A percentile compares a stretch with the other conserved stretches of the same genome.
phyloP scores from a whole-genome alignment of 2,329 filamentous ascomycete species.

The Colletotrichum ledebouriae region DNA sequence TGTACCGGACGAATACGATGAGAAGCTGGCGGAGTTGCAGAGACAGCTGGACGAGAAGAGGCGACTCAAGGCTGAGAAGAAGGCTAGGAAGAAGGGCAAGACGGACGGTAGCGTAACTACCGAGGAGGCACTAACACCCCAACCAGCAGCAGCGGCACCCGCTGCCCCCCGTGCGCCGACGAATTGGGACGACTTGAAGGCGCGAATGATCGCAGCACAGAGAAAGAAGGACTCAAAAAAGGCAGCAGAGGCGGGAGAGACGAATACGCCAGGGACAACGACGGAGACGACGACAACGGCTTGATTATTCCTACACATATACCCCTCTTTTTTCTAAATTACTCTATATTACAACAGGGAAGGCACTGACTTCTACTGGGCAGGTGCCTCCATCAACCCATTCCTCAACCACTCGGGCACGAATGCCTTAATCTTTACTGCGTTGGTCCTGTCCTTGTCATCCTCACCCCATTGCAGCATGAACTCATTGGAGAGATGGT shows the following conservation, averaged over 20 bases:
- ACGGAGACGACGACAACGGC: constrained; percentile 11
- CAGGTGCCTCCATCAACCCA: constrained; percentile 51
- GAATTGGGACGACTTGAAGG: constrained; percentile 43
- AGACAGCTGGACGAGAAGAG: constrained; percentile 53
- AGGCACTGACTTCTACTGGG: constrained; percentile 31
- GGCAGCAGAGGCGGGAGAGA: constrained; percentile 54
- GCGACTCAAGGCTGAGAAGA: constrained; percentile 53
- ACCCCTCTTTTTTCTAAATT: constrained; percentile 33
- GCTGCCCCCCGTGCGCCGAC: constrained; percentile 24
- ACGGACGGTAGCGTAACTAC: not conserved
- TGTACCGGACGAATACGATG: constrained; percentile 50
- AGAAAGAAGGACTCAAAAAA: constrained; percentile 66
- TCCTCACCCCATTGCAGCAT: constrained; percentile 40
- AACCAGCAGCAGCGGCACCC: constrained; percentile 2
- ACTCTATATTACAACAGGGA: constrained; percentile 32
- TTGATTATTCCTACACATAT: constrained; percentile 32
- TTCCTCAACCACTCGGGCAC: constrained; percentile 81
- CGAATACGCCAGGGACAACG: not conserved
- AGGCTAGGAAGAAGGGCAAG: constrained; percentile 48
- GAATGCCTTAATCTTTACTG: constrained; percentile 79
- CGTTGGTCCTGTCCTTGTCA: constrained; percentile 53
- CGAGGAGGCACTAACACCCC: not conserved
- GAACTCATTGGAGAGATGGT: constrained; percentile 60
- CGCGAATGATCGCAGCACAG: constrained; percentile 49
- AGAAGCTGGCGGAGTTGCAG: constrained; percentile 43